These are phyloP conservation scores for Prunus mira DNA, from an alignment of 306 rosid genomes.

Conservation along the genomic window DNA sequence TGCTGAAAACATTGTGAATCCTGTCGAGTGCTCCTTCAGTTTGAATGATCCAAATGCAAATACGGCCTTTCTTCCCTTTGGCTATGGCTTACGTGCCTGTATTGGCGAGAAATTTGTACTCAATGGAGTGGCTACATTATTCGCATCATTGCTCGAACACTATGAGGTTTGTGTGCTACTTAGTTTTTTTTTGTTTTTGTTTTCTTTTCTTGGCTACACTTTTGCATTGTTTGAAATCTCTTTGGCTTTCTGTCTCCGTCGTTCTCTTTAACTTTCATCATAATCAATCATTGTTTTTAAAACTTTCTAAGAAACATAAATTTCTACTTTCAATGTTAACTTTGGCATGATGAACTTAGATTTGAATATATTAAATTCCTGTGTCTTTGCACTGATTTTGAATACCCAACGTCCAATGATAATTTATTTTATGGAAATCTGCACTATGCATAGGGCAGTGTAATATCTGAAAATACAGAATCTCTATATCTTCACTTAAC, in stretches of 20 bases:
- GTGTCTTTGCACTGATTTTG: no score
- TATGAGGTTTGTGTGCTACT: constrained; percentile 53
- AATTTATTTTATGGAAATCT: no score
- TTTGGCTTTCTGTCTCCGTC: not conserved
- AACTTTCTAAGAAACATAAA: not conserved
- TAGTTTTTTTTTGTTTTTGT: not conserved
- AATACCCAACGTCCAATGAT: no score
- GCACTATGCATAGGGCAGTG: no score
- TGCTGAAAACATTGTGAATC: constrained; percentile 27
- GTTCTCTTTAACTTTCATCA: not conserved
- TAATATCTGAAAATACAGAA: no score
- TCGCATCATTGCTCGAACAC: constrained; percentile 53
- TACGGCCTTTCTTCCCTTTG: constrained; percentile 73
- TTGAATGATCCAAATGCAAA: constrained; percentile 64
- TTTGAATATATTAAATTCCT: no score
- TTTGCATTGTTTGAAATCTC: not conserved
- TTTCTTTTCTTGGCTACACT: no score
- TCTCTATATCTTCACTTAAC: no score
- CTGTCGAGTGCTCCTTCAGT: constrained; percentile 30
- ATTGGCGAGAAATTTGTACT: constrained; percentile 68
- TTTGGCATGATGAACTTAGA: no score
- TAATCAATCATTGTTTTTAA: not conserved
- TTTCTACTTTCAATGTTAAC: no score
- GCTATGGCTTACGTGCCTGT: constrained; percentile 70
- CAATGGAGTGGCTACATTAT: constrained; percentile 52